These are phyloP conservation scores for Phylloporus rhodoxanthus DNA, from an alignment of 768 basidiomycete genomes.

Conservation along the genomic window DNA sequence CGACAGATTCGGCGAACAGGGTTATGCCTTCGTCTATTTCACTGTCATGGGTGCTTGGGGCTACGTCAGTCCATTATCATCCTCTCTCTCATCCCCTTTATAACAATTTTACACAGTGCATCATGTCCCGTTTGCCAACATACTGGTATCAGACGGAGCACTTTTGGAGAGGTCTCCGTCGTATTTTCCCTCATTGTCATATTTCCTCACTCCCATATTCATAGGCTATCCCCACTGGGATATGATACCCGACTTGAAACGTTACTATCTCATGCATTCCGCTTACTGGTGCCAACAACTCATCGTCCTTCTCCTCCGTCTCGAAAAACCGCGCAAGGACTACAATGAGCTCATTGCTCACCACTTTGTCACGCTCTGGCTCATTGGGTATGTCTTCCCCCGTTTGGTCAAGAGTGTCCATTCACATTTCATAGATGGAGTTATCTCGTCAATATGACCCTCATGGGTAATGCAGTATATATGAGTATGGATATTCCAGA, in stretches of 20 bases:
- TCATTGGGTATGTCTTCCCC: conserved; percentile 61
- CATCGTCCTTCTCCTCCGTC: conserved; percentile 70
- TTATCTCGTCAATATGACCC: conserved; percentile 71
- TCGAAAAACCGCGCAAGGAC: conserved; percentile 96
- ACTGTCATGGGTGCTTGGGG: conserved; percentile 66
- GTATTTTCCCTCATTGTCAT: not conserved
- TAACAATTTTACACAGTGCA: conserved; percentile 41
- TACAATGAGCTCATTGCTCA: conserved; percentile 82
- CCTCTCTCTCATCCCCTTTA: not conserved
- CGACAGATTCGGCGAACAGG: conserved; percentile 86
- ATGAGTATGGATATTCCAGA: conserved; percentile 98
- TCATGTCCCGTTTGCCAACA: conserved; percentile 78
- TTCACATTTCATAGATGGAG: conserved; percentile 58
- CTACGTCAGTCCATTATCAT: conserved; percentile 45
- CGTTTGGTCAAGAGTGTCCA: not conserved
- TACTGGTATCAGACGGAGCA: conserved; percentile 80
- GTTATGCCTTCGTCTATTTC: conserved; percentile 83
- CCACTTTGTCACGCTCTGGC: conserved; percentile 92
- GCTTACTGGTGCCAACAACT: conserved; percentile 96
- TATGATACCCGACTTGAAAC: conserved; percentile 79
- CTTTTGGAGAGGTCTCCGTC: conserved; percentile 74
- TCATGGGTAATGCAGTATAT: conserved; percentile 87
- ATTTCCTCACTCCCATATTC: not conserved
- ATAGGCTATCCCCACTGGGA: conserved; percentile 85
- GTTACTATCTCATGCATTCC: conserved; percentile 89